Evolutionary conservation across 345 rosid genomes (phyloP).

Genomic region (Noccaea bulbosa): DNA sequence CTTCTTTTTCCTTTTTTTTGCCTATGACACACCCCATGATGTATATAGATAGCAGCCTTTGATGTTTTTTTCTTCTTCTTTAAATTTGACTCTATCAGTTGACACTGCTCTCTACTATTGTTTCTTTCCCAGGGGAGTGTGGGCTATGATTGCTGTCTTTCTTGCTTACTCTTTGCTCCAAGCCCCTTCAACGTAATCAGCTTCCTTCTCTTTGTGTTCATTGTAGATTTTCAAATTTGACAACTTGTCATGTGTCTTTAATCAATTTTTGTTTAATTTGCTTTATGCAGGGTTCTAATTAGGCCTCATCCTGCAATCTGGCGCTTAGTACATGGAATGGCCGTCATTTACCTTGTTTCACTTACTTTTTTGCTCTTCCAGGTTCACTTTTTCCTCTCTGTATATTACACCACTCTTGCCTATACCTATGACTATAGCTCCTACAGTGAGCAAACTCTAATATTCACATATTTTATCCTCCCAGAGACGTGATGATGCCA

Average conservation of each 20-base stretch:
- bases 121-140: constrained; percentile 72
- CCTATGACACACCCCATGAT: not conserved
- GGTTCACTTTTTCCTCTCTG: constrained; percentile 53
- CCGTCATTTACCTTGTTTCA: constrained; percentile 84
- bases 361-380: constrained; percentile 98
- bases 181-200: constrained; percentile 95
- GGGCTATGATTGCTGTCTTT: constrained; percentile 99
- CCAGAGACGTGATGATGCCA: constrained; percentile 95
- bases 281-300: constrained; percentile 71
- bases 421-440: constrained; percentile 25
- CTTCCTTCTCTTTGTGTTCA: not conserved
- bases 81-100: constrained; percentile 27
- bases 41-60: not conserved
- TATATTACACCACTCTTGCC: not conserved
- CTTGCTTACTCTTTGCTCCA: constrained; percentile 96
- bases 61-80: not conserved
- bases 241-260: constrained; percentile 29
- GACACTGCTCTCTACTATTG: constrained; percentile 29
- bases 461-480: constrained; percentile 22
- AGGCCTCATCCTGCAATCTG: constrained; percentile 99
- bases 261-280: constrained; percentile 23
- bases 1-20: not conserved
- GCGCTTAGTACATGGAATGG: constrained; percentile 99
- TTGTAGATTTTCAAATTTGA: constrained; percentile 4
- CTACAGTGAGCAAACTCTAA: constrained; percentile 40